These are phyloP conservation scores for Evansstolkia leycettana DNA, from an alignment of 495 filamentous ascomycete genomes.

Conservation along the genomic window DNA sequence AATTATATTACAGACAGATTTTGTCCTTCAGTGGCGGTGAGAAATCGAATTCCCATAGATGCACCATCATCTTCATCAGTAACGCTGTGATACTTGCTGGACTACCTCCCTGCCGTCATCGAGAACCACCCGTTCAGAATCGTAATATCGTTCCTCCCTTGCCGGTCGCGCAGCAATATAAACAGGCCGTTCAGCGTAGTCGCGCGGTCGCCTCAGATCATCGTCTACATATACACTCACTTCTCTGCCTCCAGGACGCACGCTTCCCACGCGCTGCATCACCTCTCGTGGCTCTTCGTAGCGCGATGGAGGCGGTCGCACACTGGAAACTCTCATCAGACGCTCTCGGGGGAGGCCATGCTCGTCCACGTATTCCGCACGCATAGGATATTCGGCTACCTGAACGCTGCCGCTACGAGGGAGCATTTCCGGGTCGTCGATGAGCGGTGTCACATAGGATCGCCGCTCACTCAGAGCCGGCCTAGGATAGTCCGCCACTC, in stretches of 20 bases:
- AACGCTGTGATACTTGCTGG: slow-evolving; percentile 20
- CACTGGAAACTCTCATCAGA: slow-evolving; percentile 43
- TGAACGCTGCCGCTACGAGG: slow-evolving; percentile 29
- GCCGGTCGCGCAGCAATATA: slow-evolving; percentile 17
- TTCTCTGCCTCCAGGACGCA: slow-evolving; percentile 34
- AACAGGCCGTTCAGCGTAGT: slow-evolving; percentile 32
- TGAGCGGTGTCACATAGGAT: slow-evolving; percentile 15
- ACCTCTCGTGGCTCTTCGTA: slow-evolving; percentile 42
- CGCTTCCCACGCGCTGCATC: slow-evolving; percentile 36
- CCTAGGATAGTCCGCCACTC: slow-evolving; percentile 29
- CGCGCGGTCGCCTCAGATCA: slow-evolving; percentile 18
- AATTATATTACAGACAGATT: no score
- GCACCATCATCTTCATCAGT: slow-evolving; percentile 6
- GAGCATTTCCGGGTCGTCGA: slow-evolving; percentile 25
- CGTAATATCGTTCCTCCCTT: slow-evolving; percentile 28
- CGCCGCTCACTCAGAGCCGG: slow-evolving; percentile 21
- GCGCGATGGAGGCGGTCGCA: slow-evolving; percentile 40
- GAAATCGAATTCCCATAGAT: no score
- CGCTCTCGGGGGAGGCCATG: slow-evolving; percentile 37
- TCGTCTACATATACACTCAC: slow-evolving; percentile 30
- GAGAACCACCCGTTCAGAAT: slow-evolving; percentile 18
- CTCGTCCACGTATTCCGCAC: slow-evolving; percentile 28
- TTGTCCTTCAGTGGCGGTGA: no score
- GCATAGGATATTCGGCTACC: slow-evolving; percentile 29
- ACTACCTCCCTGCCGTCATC: slow-evolving; percentile 17